These are phyloP conservation scores for Neonectria hederae DNA, from an alignment of 2,329 filamentous ascomycete species.

Conservation along the genomic window DNA sequence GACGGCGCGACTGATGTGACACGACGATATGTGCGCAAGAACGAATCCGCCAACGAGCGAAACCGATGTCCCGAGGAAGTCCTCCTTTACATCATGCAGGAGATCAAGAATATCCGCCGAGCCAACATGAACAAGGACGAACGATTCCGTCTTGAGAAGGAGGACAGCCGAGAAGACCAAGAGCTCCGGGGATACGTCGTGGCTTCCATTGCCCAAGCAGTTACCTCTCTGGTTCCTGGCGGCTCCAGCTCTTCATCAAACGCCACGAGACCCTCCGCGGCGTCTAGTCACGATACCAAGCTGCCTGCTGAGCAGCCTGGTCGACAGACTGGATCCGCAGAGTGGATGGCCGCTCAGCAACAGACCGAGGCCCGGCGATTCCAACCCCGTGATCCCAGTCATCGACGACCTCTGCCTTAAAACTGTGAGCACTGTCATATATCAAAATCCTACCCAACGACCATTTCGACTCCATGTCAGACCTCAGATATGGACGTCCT, in stretches of 20 bases:
- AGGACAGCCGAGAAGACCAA: slow-evolving; percentile 78
- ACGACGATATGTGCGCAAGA: slow-evolving; percentile 75
- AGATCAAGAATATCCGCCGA: slow-evolving; percentile 86
- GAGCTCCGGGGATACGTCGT: slow-evolving; percentile 81
- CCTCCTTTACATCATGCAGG: slow-evolving; percentile 88
- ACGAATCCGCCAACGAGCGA: slow-evolving; percentile 76
- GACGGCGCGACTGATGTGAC: slow-evolving; percentile 79
- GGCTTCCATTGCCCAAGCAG: slow-evolving; percentile 75
- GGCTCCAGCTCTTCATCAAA: slow-evolving; percentile 43
- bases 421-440: slow-evolving; percentile 29
- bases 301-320: slow-evolving; percentile 68
- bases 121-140: slow-evolving; percentile 87
- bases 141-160: slow-evolving; percentile 81
- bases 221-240: slow-evolving; percentile 72
- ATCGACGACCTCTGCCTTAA: slow-evolving; percentile 50
- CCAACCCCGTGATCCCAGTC: slow-evolving; percentile 57
- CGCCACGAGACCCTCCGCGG: slow-evolving; percentile 32
- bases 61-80: slow-evolving; percentile 88
- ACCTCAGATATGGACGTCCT: background rate
- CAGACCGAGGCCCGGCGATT: slow-evolving; percentile 52
- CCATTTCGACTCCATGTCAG: slow-evolving; percentile 8
- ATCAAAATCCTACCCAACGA: slow-evolving; percentile 13
- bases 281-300: slow-evolving; percentile 65
- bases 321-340: slow-evolving; percentile 59
- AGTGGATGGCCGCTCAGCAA: slow-evolving; percentile 61